Evolutionary conservation across 2,329 filamentous ascomycete species (phyloP).

Genomic region (Beauveria sp.): DNA sequence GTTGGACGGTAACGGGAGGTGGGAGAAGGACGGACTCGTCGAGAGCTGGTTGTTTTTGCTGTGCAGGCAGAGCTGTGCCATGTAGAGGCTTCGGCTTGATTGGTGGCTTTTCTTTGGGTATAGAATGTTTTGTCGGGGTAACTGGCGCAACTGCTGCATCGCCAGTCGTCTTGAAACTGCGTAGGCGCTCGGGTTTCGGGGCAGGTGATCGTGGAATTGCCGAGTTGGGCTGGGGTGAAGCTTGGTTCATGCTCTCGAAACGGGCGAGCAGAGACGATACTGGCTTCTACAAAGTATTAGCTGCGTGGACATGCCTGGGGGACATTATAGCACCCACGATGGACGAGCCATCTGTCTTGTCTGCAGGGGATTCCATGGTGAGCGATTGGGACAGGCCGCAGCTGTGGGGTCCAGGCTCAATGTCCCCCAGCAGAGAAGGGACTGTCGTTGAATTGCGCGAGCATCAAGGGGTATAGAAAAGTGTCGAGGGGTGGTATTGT

Average conservation of each 20-base stretch:
- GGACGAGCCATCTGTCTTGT: conserved; percentile 69
- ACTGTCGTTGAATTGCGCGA: background rate
- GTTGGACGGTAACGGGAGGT: conserved; percentile 61
- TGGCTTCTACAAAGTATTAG: conserved; percentile 52
- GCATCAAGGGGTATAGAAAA: background rate
- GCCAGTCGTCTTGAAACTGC: conserved; percentile 32
- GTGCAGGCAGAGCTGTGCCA: background rate
- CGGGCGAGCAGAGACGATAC: conserved; percentile 75
- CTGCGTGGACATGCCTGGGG: background rate
- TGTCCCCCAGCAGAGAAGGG: background rate
- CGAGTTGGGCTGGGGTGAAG: conserved; percentile 17
- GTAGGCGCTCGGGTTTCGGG: conserved; percentile 36
- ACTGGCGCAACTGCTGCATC: conserved; percentile 26
- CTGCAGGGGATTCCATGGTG: conserved; percentile 18
- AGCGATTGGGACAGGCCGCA: background rate
- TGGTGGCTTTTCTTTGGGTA: conserved; percentile 29
- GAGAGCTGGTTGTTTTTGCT: conserved; percentile 19
- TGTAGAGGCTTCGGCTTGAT: conserved; percentile 28
- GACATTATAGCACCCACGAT: conserved; percentile 45
- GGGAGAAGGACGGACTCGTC: conserved; percentile 30
- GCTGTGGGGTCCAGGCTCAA: background rate
- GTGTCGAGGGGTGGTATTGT: background rate
- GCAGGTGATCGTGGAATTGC: conserved; percentile 30
- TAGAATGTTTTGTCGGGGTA: conserved; percentile 23
- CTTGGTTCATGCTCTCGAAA: conserved; percentile 62